phyloP scores from a whole-genome alignment of 139 green algal genomes.

The Microglena sp. region DNA sequence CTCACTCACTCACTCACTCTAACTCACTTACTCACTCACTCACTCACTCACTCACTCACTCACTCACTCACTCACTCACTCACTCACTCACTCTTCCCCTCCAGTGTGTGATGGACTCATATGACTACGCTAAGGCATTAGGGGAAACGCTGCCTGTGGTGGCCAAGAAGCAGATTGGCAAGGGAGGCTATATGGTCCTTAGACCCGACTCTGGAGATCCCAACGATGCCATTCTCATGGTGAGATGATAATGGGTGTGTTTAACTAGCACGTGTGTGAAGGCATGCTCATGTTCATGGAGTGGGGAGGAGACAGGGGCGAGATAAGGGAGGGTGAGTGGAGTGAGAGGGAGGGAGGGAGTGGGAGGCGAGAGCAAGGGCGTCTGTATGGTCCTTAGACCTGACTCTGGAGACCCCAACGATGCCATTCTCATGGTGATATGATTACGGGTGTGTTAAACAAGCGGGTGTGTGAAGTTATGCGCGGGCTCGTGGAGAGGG shows the following conservation, averaged over 20 bases:
- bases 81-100: too few relatives aligned
- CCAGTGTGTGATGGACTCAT: constrained; percentile 82
- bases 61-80: too few relatives aligned
- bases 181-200: constrained; percentile 74
- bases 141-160: constrained; percentile 62
- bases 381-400: constrained; percentile 78
- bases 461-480: background rate
- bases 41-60: too few relatives aligned
- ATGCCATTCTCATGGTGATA: constrained; percentile 55
- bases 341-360: too few relatives aligned
- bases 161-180: constrained; percentile 36
- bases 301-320: background rate
- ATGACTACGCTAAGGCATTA: constrained; percentile 77
- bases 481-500: background rate
- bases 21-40: too few relatives aligned
- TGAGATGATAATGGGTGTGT: too few relatives aligned
- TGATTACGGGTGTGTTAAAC: background rate
- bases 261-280: background rate
- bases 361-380: too few relatives aligned
- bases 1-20: too few relatives aligned
- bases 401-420: constrained; percentile 74
- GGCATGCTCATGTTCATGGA: background rate
- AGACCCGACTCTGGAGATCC: constrained; percentile 79
- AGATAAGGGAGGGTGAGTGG: background rate
- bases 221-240: constrained; percentile 58